These are phyloP conservation scores for Petasospora fabianii DNA, from an alignment of 1,139 yeast genomes.

Conservation along the genomic window DNA sequence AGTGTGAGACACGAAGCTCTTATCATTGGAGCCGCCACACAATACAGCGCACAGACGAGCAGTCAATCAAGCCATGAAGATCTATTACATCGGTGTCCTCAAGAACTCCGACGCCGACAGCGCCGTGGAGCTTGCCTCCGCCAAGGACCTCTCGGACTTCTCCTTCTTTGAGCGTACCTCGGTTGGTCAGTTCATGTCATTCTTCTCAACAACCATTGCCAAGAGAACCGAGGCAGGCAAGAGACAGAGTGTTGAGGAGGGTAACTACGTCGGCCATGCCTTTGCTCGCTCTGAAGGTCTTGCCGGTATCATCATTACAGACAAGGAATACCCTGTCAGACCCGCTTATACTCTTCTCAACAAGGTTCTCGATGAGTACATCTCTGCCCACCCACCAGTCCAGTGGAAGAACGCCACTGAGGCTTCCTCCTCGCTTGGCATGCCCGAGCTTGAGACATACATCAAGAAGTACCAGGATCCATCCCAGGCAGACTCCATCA, in stretches of 20 bases:
- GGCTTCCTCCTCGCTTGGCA: slow-evolving; percentile 46
- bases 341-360: slow-evolving; percentile 95
- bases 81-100: slow-evolving; percentile 83
- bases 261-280: slow-evolving; percentile 80
- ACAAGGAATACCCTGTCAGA: slow-evolving; percentile 92
- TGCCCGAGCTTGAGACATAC: slow-evolving; percentile 64
- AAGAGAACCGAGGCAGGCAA: slow-evolving; percentile 85
- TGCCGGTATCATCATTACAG: slow-evolving; percentile 91
- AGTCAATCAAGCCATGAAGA: slow-evolving; percentile 49
- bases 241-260: slow-evolving; percentile 90
- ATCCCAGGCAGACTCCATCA: slow-evolving; percentile 90
- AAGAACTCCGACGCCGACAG: slow-evolving; percentile 56
- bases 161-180: slow-evolving; percentile 80
- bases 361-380: slow-evolving; percentile 86
- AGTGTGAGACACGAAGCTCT: neutral
- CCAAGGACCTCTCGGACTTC: slow-evolving; percentile 80
- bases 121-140: slow-evolving; percentile 72
- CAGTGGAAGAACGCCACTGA: slow-evolving; percentile 63
- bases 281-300: slow-evolving; percentile 87
- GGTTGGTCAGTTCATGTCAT: slow-evolving; percentile 88
- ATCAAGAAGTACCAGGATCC: slow-evolving; percentile 92
- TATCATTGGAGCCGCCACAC: neutral
- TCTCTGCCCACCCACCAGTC: slow-evolving; percentile 71
- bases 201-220: slow-evolving; percentile 87
- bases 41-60: neutral